Percentiles rank a stretch among this genome's conserved stretches.
Evolutionary conservation across 192 early-diverging fungal species (phyloP).

Genomic region (Coemansia sp.): DNA sequence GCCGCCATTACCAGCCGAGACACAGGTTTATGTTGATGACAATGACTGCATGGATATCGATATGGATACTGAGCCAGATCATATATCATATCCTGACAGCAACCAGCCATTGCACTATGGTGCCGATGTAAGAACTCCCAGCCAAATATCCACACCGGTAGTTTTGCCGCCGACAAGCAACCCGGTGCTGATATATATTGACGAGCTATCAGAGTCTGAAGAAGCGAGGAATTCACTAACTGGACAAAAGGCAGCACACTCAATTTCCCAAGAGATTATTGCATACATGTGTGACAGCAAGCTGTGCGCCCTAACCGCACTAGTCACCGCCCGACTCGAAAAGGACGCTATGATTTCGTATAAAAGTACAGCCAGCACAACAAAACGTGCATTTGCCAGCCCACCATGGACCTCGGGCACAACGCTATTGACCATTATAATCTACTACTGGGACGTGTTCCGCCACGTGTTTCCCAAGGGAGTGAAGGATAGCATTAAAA

Average conservation of each 20-base stretch:
- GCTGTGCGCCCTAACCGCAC: conserved; percentile 23
- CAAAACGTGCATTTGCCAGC: conserved; percentile 9
- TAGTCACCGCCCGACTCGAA: conserved; percentile 24
- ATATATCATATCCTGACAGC: neutral
- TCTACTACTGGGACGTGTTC: conserved; percentile 32
- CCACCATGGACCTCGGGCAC: conserved; percentile 48
- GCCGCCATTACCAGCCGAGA: neutral
- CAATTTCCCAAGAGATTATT: conserved; percentile 25
- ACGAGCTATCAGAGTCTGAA: conserved; percentile 14
- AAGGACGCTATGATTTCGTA: conserved; percentile 8
- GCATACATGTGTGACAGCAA: conserved; percentile 12
- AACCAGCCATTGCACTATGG: neutral
- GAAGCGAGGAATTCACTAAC: neutral
- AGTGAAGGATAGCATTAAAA: conserved; percentile 9
- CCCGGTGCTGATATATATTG: conserved; percentile 32
- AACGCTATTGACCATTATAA: conserved; percentile 27
- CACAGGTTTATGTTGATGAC: neutral
- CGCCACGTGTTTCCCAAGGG: conserved; percentile 16
- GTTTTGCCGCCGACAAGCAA: neutral
- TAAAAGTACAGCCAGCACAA: neutral
- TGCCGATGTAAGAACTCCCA: neutral
- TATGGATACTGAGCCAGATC: conserved; percentile 5
- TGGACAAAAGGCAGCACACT: conserved; percentile 13
- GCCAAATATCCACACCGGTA: neutral
- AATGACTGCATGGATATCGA: conserved; percentile 22